Conservation (phyloP, 1,284 basidiomycete species). For the Xerocomus minutiporus region DNA sequence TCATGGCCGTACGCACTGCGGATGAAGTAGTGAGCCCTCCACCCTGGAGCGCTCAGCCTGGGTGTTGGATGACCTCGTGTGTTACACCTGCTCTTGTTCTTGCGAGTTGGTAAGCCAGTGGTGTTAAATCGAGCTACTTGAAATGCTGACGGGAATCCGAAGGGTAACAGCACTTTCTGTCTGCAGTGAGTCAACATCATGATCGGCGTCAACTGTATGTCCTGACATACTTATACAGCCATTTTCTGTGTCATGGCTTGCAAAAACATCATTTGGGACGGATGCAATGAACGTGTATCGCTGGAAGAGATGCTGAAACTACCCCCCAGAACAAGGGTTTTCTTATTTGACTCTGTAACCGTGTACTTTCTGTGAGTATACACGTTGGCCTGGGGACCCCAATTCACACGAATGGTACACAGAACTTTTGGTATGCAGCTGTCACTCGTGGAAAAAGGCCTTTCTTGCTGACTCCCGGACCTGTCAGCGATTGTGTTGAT, state of each 20-base stretch:
- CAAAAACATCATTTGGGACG: slow-evolving; percentile 6
- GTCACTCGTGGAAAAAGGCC: not conserved
- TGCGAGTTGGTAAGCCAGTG: slow-evolving; percentile 15
- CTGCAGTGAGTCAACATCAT: slow-evolving; percentile 12
- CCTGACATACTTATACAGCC: slow-evolving; percentile 12
- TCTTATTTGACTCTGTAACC: slow-evolving; percentile 14
- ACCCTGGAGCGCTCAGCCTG: slow-evolving; percentile 14
- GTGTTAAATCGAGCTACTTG: not conserved
- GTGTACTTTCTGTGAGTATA: slow-evolving; percentile 22
- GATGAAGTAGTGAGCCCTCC: slow-evolving; percentile 16
- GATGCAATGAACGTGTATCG: not conserved
- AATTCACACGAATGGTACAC: not conserved
- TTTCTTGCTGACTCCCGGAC: too few species aligned
- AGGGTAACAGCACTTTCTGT: slow-evolving; percentile 16
- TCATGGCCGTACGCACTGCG: slow-evolving; percentile 17
- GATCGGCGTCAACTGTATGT: not conserved
- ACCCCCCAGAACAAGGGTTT: not conserved
- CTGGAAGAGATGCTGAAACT: not conserved
- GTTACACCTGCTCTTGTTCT: slow-evolving; percentile 19
- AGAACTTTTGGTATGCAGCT: slow-evolving; percentile 16
- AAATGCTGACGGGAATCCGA: slow-evolving; percentile 1
- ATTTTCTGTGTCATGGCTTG: slow-evolving; percentile 18
- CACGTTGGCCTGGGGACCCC: not conserved
- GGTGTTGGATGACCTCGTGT: slow-evolving; percentile 13
- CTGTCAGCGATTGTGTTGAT: slow-evolving; percentile 11